Conservation (phyloP, 192 early-diverging fungal species). For the Backusella morwellensis region DNA sequence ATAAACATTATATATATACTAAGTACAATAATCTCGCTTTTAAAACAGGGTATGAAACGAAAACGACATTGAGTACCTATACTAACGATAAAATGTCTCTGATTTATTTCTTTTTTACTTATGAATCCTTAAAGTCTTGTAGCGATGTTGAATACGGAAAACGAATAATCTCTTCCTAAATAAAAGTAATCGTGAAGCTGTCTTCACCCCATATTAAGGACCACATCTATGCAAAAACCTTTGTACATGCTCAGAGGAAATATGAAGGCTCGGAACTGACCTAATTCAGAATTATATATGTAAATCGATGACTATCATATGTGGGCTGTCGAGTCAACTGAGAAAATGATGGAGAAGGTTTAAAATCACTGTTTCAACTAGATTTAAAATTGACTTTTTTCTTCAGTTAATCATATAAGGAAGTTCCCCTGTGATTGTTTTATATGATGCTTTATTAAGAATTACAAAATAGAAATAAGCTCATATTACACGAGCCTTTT, state of each 20-base stretch:
- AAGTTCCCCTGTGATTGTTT: too few relatives aligned
- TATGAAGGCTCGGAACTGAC: not conserved
- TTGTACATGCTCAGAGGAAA: not conserved
- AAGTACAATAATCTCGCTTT: not conserved
- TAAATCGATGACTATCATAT: not conserved
- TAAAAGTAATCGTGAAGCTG: not conserved
- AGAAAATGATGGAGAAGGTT: not conserved
- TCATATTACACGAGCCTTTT: too few relatives aligned
- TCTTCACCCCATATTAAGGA: not conserved
- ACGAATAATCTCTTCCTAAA: not conserved
- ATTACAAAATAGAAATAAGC: too few relatives aligned
- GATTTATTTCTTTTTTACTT: not conserved
- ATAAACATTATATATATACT: too few relatives aligned
- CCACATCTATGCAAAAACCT: not conserved
- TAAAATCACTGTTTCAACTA: not conserved
- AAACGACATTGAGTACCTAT: not conserved
- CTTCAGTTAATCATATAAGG: too few relatives aligned
- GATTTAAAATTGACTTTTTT: too few relatives aligned
- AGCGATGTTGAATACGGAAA: not conserved
- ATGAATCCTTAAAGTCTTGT: not conserved
- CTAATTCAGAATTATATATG: not conserved
- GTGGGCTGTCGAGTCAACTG: not conserved
- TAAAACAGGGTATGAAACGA: not conserved
- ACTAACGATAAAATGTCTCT: not conserved
- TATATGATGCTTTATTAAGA: too few relatives aligned